Conservation (phyloP, 2,329 filamentous ascomycete species). For the Botrytis elliptica region DNA sequence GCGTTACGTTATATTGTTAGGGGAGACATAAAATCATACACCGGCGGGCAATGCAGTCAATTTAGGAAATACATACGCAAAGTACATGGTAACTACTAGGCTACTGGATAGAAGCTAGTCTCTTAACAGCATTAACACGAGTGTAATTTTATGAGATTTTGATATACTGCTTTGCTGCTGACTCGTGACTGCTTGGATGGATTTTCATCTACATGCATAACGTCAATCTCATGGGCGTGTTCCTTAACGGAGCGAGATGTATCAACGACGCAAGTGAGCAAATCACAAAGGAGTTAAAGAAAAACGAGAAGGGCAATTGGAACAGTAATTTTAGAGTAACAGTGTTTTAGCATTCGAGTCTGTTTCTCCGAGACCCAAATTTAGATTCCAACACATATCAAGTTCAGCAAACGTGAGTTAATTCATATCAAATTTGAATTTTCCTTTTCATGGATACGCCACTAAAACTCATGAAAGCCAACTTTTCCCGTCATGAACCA, state of each 20-base stretch:
- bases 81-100: neutral
- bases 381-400: neutral
- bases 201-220: neutral
- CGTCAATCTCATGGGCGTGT: neutral
- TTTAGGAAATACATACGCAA: neutral
- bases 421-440: neutral
- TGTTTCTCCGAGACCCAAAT: neutral
- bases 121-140: neutral
- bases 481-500: neutral
- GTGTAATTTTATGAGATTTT: neutral
- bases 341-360: neutral
- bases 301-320: neutral
- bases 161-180: neutral
- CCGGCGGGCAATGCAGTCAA: neutral
- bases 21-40: neutral
- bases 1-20: neutral
- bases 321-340: no score
- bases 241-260: neutral
- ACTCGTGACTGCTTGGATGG: neutral
- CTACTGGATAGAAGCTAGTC: neutral
- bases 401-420: neutral
- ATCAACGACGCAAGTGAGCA: neutral
- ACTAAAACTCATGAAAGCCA: conserved; percentile 4
- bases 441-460: conserved; percentile 7
- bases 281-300: no score